Conservation (phyloP, 768 basidiomycete species). For the Crepidotus variabilis region DNA sequence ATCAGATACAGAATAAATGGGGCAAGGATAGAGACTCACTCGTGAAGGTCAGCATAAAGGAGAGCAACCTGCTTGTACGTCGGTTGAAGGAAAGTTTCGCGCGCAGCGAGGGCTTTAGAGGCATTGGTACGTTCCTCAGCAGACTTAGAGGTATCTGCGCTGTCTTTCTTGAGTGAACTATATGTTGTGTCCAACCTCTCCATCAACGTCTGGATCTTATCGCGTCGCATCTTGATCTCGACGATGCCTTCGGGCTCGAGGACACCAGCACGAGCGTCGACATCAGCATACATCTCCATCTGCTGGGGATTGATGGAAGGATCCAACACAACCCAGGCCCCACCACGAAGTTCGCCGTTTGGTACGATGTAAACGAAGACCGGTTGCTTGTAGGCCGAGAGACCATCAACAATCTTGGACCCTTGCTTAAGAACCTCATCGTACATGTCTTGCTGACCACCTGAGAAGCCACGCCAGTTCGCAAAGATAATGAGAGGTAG, state of each 20-base stretch:
- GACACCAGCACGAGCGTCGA: conserved; percentile 93
- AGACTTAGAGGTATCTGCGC: conserved; percentile 69
- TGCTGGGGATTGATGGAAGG: conserved; percentile 95
- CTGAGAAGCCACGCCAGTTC: conserved; percentile 99
- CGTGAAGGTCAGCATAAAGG: conserved; percentile 94
- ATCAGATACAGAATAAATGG: conserved; percentile 6
- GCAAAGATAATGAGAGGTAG: conserved; percentile 98
- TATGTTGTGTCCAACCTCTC: conserved; percentile 88
- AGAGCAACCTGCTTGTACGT: conserved; percentile 93
- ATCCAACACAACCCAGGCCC: conserved; percentile 99
- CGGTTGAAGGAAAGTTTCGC: conserved; percentile 81
- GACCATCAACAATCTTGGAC: conserved; percentile 97
- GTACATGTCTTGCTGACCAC: conserved; percentile 99
- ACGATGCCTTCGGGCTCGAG: conserved; percentile 96
- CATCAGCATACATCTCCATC: conserved; percentile 99
- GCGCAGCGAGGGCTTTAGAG: conserved; percentile 59
- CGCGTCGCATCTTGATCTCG: conserved; percentile 96
- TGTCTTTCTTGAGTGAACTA: conserved; percentile 73
- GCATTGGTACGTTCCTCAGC: conserved; percentile 74
- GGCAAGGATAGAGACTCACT: conserved; percentile 50
- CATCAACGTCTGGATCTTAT: conserved; percentile 89
- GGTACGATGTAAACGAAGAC: conserved; percentile 98
- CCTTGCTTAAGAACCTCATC: conserved; percentile 97
- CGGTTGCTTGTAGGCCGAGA: conserved; percentile 95
- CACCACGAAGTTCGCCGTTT: conserved; percentile 97